phyloP scores from a whole-genome alignment of 441 rosid genomes.

The Adansonia madagascariensis region DNA sequence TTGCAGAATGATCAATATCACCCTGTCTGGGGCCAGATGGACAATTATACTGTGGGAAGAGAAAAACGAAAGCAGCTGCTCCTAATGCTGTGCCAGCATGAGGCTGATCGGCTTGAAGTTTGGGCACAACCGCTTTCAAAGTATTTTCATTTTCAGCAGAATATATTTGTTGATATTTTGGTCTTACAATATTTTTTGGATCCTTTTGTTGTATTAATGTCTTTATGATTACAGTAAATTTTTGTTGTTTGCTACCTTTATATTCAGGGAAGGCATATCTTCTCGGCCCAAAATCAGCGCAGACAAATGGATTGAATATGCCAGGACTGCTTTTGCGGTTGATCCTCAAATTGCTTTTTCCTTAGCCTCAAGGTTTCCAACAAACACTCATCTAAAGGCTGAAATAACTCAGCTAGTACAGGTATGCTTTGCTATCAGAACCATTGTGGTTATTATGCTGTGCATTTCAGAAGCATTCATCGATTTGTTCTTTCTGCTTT shows the following conservation, averaged over 20 bases:
- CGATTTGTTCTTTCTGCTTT: background rate
- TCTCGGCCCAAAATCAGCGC: constrained; percentile 71
- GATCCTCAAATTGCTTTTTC: constrained; percentile 89
- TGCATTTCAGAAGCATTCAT: background rate
- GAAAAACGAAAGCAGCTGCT: constrained; percentile 94
- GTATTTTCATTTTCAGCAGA: constrained; percentile 41
- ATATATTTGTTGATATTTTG: constrained; percentile 21
- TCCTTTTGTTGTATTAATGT: constrained; percentile 13
- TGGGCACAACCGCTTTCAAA: constrained; percentile 96
- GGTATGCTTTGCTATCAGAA: constrained; percentile 50
- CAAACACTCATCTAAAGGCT: constrained; percentile 66
- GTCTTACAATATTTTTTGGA: constrained; percentile 16
- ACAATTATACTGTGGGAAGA: constrained; percentile 71
- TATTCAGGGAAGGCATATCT: constrained; percentile 65
- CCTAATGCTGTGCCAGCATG: constrained; percentile 92
- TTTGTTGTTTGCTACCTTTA: constrained; percentile 29
- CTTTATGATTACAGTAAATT: constrained; percentile 4
- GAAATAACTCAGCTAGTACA: constrained; percentile 93
- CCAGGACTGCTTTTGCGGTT: constrained; percentile 85
- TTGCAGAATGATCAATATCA: constrained; percentile 75
- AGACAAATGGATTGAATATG: constrained; percentile 87
- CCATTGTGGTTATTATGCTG: background rate
- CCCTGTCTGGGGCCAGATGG: constrained; percentile 98
- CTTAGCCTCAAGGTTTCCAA: constrained; percentile 82
- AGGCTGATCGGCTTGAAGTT: constrained; percentile 98